Conservation (phyloP, 306 rosid species). For the Comarum palustre region DNA sequence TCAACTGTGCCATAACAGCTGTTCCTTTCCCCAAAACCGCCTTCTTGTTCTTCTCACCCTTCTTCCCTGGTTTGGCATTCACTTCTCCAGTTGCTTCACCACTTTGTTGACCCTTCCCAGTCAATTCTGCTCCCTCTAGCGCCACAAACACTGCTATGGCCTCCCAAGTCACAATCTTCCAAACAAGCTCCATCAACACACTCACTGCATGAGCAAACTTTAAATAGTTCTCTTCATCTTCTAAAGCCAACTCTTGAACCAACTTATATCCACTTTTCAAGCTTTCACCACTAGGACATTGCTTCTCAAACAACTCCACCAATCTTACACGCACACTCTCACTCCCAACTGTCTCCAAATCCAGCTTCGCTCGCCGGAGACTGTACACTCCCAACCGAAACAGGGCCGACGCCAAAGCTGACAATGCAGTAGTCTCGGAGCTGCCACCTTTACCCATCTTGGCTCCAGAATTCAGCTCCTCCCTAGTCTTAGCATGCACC, state of each 20-base stretch:
- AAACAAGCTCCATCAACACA: slow-evolving; percentile 48
- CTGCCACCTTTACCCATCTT: slow-evolving; percentile 36
- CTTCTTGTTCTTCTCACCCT: slow-evolving; percentile 74
- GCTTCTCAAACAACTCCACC: slow-evolving; percentile 41
- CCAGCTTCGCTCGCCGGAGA: slow-evolving; percentile 39
- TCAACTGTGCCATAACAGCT: slow-evolving; percentile 49
- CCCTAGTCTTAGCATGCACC: slow-evolving; percentile 58
- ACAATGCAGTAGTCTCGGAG: slow-evolving; percentile 37
- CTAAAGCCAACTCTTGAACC: slow-evolving; percentile 38
- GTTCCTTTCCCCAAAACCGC: slow-evolving; percentile 74
- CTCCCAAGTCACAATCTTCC: slow-evolving; percentile 80
- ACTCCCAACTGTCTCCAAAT: slow-evolving; percentile 32
- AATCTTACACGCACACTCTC: slow-evolving; percentile 30
- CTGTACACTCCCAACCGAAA: slow-evolving; percentile 56
- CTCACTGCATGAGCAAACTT: slow-evolving; percentile 53
- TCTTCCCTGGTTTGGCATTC: slow-evolving; percentile 44
- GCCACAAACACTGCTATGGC: slow-evolving; percentile 40
- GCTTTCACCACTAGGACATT: slow-evolving; percentile 43
- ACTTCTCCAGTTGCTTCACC: slow-evolving; percentile 42
- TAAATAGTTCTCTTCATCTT: slow-evolving; percentile 41
- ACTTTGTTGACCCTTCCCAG: slow-evolving; percentile 36
- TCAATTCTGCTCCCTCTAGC: slow-evolving; percentile 56
- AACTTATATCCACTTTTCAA: slow-evolving; percentile 37
- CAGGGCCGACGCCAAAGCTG: slow-evolving; percentile 47
- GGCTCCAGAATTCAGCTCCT: slow-evolving; percentile 56